Evolutionary conservation across 139 green algal genomes (phyloP), one percentile per base, ranked within the genome.

Genomic region (Chlorella ohadii): DNA sequence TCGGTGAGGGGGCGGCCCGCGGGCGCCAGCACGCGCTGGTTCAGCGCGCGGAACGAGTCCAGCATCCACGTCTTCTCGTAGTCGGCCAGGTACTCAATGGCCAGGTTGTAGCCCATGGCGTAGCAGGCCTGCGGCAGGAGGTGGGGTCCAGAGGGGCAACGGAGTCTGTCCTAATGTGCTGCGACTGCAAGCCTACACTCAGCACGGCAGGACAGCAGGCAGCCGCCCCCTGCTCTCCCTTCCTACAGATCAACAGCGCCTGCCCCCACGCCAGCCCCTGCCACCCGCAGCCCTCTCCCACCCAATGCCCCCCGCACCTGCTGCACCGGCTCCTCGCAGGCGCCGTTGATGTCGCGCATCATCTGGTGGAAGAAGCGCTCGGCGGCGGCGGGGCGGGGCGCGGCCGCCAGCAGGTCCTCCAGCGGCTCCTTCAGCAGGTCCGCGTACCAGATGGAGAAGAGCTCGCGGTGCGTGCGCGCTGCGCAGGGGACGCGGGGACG

Each of bases 21-120:
- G 4, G 85, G 84, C 55, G 72, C 76, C 72, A 94, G 85, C 81
- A 96, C 91, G 22, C 88, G 70, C 4, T 33, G 61, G 83, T 95
- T 88, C 28, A 98, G 89, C 39, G 84, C 78, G 19, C 93, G 88
- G 92, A 98, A 98, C 59, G 81, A 88, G 87, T 98, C 94, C 55
- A 98, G 91, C 95, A 98, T 97, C 94, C 93, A 98, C 4, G 93
- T 96, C 94, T 98, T 98, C 87, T 98, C 95, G 72, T 96, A 96
- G 89, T 98, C 93, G 20, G 95, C 95, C 74, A 98, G 88, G 91
- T 98, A 98, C 90, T 98, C 95, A 71, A 98, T 98, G 63, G 95
- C 95, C 77, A 98, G 89, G 89, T 98, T 98, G 92, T 98, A 98
- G 63, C 95, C 95, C 74, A 98, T 87, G 6, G 95, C 95, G 85